Evolutionary conservation across 495 filamentous ascomycete species (phyloP), one percentile per base, ranked within the genome.

Genomic region (Evernia prunastri): DNA sequence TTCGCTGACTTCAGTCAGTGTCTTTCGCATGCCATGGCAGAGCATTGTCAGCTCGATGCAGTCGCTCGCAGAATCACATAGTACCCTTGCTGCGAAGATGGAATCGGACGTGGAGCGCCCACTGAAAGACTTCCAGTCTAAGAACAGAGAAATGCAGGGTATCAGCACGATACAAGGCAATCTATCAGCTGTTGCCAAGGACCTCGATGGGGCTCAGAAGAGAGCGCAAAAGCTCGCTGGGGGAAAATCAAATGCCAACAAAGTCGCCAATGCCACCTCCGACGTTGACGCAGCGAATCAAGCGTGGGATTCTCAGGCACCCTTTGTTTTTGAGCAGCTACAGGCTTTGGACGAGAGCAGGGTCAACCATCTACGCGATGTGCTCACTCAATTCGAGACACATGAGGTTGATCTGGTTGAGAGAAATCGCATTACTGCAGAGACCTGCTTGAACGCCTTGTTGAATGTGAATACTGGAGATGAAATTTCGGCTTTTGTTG

Each of bases 281-380:
- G 85, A 88, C 53, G 82, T 94, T 18, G 89, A 96, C 58, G 86
- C 84, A 67, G 88, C 92, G 6, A 84, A 77, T 57, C 83, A 87
- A 65, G 89, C 96, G 73, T 99, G 95, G 95, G 88, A 96, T 40
- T 95, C 94, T 12, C 90, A 96, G 72, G 90, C 95, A 40, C 95
- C 95, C 10, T 97, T 89, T 75, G 87, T 97, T 61, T 97, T 95
- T 72, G 95, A 97, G 74, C 90, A 88, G 64, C 84, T 99, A 23
- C 95, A 99, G 74, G 86, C 91, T 10, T 78, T 92, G 23, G 95
- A 99, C 65, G 95, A 99, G 76, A 86, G 81, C 63, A 82, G 95
- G 62, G 80, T 95, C 65, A 96, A 97, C 73, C 89, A 96, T 73
- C 80, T 99, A 59, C 89, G 94, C 53, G 93, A 97, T 75, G 87